phyloP scores from a whole-genome alignment of 164 flowering plant genomes.

The Vitis amurensis region DNA sequence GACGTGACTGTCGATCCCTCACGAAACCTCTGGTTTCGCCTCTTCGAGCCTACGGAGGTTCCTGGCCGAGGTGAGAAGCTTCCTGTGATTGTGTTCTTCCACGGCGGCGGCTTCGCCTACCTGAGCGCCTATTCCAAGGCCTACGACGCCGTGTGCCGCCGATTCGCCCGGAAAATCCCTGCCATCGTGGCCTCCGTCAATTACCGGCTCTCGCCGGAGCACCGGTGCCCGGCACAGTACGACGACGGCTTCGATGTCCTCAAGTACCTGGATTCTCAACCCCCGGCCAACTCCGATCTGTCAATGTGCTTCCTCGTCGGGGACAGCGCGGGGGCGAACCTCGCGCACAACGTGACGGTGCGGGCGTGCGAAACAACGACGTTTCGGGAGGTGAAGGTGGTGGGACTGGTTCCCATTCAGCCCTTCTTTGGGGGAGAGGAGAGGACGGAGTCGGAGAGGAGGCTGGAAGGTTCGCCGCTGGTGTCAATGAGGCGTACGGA shows the following conservation, averaged over 20 bases:
- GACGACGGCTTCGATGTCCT: slow-evolving; percentile 46
- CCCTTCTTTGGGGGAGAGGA: slow-evolving; percentile 61
- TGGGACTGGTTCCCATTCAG: slow-evolving; percentile 36
- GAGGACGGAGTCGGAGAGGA: slow-evolving; percentile 43
- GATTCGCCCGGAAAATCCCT: slow-evolving; percentile 23
- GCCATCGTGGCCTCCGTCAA: slow-evolving; percentile 46
- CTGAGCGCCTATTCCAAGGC: slow-evolving; percentile 21
- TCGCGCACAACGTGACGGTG: slow-evolving; percentile 56
- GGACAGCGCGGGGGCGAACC: slow-evolving; percentile 72
- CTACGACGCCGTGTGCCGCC: slow-evolving; percentile 42
- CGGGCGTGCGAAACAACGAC: slow-evolving; percentile 7
- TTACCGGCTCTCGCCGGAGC: slow-evolving; percentile 49
- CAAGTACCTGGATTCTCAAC: slow-evolving; percentile 26
- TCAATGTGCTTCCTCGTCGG: slow-evolving; percentile 40
- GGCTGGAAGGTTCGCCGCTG: slow-evolving; percentile 12
- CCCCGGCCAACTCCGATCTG: slow-evolving; percentile 28
- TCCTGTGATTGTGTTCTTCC: slow-evolving; percentile 52
- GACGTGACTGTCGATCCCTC: slow-evolving; percentile 41
- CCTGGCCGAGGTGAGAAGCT: neutral
- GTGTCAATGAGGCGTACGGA: slow-evolving; percentile 35
- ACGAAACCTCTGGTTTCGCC: slow-evolving; percentile 59
- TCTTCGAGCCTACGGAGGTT: slow-evolving; percentile 33
- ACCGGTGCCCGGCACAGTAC: slow-evolving; percentile 37
- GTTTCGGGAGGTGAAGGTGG: slow-evolving; percentile 3
- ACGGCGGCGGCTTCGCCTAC: slow-evolving; percentile 51